Evolutionary conservation across 257 asterid species (phyloP), one percentile per base, ranked within the genome.

Genomic region (Solanum piurae): DNA sequence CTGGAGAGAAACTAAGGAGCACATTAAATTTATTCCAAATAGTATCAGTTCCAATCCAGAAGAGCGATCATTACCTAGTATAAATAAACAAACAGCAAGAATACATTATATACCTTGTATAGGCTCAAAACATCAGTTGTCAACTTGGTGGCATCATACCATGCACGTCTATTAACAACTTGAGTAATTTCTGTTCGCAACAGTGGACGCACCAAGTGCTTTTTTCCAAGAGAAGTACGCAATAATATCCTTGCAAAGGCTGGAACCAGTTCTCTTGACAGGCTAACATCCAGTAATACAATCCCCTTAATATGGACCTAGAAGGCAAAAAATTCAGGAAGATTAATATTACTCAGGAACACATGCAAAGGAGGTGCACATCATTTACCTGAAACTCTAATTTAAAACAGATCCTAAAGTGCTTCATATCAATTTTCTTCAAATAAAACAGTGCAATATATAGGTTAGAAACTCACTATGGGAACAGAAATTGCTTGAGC

Each of bases 271-370:
- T 95, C 98, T 90, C 98, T 92, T 58, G 99, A 93, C 93, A 97
- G 89, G 93, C 98, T 92, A 69, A 93, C 93, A 74, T 93, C 92
- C 91, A 97, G 89, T 89, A 97, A 90, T 40, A 95, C 91, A 74
- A 95, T 91, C 83, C 99, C 99, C 92, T 94, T 97, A 88, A 97
- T 91, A 66, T 93, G 98, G 89, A 97, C 94, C 99, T 97, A 92
- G 86, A 86, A 27, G 38, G 40, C 49, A 68, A 68, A 55, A 60
- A 14, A 20, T 18, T 36, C 83, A 64, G 21, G 71, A 12, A 49
- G 34, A 83, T 66, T 18, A 83, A 21, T 23, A 62, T 73, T 27
- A 79, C 52, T 23, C n/a, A 11, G 34, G 33, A 85, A 14, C 85
- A 86, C 25, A 40, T 4, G 60, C 76, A 64, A 46, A 46, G 40